Evolutionary conservation across 2,329 filamentous ascomycete genomes (phyloP), one percentile per base, ranked within the genome.

Genomic region (Leptographium procerum): DNA sequence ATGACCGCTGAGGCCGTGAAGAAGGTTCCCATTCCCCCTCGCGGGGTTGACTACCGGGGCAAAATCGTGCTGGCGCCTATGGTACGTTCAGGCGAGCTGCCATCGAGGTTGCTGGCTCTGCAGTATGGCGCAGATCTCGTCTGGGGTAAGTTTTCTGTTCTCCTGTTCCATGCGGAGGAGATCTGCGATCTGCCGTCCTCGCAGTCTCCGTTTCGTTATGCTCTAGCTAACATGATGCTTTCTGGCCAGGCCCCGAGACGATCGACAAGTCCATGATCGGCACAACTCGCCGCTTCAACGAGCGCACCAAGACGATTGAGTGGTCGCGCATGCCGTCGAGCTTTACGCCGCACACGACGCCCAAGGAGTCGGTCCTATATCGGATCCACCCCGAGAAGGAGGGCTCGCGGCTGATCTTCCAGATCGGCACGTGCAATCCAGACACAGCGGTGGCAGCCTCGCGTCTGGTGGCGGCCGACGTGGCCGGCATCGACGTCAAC

Each of bases 111-210:
- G 29, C 75, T 95, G 50, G 87, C 94, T 34, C 82, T 99, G 61
- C 88, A 95, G 68, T 97, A 99, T 71, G 94, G 94, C 64, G 94
- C 94, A 56, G 94, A 99, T 72, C 79, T 99, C 19, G 94, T 99
- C 64, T 99, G 94, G 92, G 92, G 87, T 88, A 71, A 65, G 78
- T 74, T 48, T n/a, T 24, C 22, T 31, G 13, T 14, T 28, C 26
- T 16, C 36, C 10, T 11, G 4, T 51, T 16, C 3, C 14, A 31
- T 13, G 47, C 16, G 1, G 33, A 28, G 22, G 2, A 10, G 3
- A 22, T 34, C 22, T 22, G 14, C n/a, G n/a, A n/a, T n/a, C n/a
- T n/a, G n/a, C n/a, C n/a, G n/a, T n/a, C n/a, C n/a, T n/a, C n/a
- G n/a, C n/a, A n/a, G n/a, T n/a, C n/a, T n/a, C n/a, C n/a, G n/a